Conservation (phyloP, 306 rosid species). For the Corylus americana region DNA sequence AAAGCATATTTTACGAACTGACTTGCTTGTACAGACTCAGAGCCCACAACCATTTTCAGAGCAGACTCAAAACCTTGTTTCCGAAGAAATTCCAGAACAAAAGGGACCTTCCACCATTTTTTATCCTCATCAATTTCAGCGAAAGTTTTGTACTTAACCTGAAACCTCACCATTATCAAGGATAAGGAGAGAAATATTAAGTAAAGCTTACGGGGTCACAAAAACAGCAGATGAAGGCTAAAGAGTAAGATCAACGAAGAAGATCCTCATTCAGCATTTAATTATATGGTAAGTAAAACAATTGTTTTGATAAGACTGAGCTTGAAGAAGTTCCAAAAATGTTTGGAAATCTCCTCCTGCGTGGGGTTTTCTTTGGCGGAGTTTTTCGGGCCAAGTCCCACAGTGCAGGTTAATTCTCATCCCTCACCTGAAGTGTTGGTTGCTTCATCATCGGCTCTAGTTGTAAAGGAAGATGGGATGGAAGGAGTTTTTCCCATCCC, state of each 20-base stretch:
- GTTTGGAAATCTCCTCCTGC: too few relatives aligned
- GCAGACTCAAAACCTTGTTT: constrained; percentile 74
- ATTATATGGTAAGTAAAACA: background rate
- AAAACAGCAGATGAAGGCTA: background rate
- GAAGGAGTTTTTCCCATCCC: too few relatives aligned
- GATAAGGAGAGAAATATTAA: background rate
- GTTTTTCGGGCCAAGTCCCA: too few relatives aligned
- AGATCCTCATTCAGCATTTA: background rate
- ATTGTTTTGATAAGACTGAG: background rate
- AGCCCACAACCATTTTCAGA: constrained; percentile 59
- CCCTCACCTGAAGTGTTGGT: too few relatives aligned
- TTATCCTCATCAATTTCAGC: constrained; percentile 79
- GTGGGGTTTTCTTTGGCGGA: too few relatives aligned
- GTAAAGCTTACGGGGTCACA: background rate
- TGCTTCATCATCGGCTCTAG: too few relatives aligned
- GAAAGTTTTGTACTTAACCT: constrained; percentile 84
- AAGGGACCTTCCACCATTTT: constrained; percentile 77
- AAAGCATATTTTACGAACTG: constrained; percentile 93
- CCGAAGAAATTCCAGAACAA: constrained; percentile 74
- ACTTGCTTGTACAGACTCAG: constrained; percentile 80
- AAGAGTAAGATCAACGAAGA: background rate
- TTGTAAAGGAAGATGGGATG: too few relatives aligned
- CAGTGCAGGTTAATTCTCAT: too few relatives aligned
- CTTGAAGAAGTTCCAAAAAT: background rate
- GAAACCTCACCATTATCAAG: constrained; percentile 37